Evolutionary conservation across 2,329 filamentous ascomycete genomes (phyloP).

Genomic region (Penicillium griseofulvum): DNA sequence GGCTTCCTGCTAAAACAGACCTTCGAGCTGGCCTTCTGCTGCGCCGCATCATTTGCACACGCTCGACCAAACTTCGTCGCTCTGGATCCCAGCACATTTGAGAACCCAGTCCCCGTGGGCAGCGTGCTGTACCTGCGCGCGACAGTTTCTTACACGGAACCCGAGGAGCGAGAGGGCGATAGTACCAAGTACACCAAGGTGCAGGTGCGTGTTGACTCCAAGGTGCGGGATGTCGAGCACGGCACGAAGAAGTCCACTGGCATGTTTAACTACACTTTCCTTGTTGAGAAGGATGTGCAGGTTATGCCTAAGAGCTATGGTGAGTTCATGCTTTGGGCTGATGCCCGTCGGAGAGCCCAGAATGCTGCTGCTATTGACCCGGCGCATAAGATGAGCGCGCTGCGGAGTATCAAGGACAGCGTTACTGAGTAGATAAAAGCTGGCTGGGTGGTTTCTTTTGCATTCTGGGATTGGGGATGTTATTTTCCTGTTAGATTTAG

Average conservation of each 20-base stretch:
- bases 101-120: slow-evolving; percentile 72
- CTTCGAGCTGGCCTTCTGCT: slow-evolving; percentile 74
- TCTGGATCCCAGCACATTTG: slow-evolving; percentile 70
- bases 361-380: slow-evolving; percentile 49
- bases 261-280: slow-evolving; percentile 74
- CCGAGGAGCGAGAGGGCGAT: slow-evolving; percentile 46
- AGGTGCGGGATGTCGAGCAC: slow-evolving; percentile 70
- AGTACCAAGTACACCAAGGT: slow-evolving; percentile 58
- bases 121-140: slow-evolving; percentile 72
- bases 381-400: slow-evolving; percentile 33
- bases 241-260: slow-evolving; percentile 66
- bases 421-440: slow-evolving; percentile 36
- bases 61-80: slow-evolving; percentile 68
- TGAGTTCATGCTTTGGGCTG: slow-evolving; percentile 65
- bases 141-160: slow-evolving; percentile 69
- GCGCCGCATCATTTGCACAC: slow-evolving; percentile 68
- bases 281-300: slow-evolving; percentile 62
- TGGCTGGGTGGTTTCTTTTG: neutral
- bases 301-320: slow-evolving; percentile 64
- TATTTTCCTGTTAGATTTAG: neutral
- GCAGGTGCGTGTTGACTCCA: slow-evolving; percentile 69
- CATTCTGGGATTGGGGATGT: neutral
- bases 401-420: slow-evolving; percentile 36
- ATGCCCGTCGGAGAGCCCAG: slow-evolving; percentile 57
- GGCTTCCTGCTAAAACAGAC: slow-evolving; percentile 72